Evolutionary conservation across 768 basidiomycete species (phyloP), one percentile per base, ranked within the genome.

Genomic region (Hypholoma fasciculare): DNA sequence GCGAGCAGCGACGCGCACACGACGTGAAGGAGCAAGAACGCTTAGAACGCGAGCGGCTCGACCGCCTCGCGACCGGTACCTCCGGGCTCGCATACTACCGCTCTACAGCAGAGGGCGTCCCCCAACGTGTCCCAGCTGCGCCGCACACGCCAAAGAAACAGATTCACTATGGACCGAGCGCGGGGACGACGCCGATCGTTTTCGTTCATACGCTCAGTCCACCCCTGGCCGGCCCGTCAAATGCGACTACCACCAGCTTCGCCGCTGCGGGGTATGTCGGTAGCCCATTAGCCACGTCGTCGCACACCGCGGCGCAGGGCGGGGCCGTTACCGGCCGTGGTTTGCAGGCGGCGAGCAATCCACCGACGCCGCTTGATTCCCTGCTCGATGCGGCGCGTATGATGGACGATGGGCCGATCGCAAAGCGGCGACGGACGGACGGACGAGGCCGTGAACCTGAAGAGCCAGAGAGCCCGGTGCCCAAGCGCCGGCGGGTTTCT

Each of bases 371-470:
- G 2, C 68, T 88, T 40, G 85, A 86, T 57, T 87, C 85, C 0
- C 70, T 88, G 19, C 65, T 88, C 16, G 83, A 76, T 59, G 87
- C 86, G 4, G 86, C 87, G 30, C 76, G 83, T 46, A 80, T 85
- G 77, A 81, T 84, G 54, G 71, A 71, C 11, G 73, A 70, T n/a
- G 62, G 44, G 2, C 12, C 49, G 48, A 44, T 26, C 47, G 26
- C 19, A 13, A 64, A n/a, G 11, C 38, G 46, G 17, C 61, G 64
- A 64, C 57, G 63, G 67, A 20, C 56, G 52, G 30, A 61, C 59
- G 49, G 69, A 16, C 61, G 59, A 40, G 61, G 60, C 13, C 59
- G 67, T 14, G 63, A 63, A 2, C 50, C 59, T 17, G 73, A 75
- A 20, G 63, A 70, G 16, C 69, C 71, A 30, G 76, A 75, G 48